Base-by-base conservation (phyloP, 495 filamentous ascomycete species). In the Podospora comata region DNA sequence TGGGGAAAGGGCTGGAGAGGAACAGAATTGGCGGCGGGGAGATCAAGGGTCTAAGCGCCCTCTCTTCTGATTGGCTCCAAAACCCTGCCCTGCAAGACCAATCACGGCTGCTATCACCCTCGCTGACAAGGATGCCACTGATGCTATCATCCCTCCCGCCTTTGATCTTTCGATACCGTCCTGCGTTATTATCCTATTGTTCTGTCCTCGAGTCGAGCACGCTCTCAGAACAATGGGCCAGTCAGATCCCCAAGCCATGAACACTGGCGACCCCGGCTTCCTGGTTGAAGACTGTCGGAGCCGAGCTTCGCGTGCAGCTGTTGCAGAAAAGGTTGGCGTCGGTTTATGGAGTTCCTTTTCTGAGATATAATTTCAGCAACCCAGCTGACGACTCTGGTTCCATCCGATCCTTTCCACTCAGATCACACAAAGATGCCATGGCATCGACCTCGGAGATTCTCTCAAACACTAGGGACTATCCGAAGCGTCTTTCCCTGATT, bases 91-190 rank as follows among this genome's bases (percentile, higher is more conserved):
- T 54, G 65, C 67, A 54, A 55, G 60, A 62, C 76, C 76, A 78
- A 78, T 78, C 71, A 76, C 65, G 65, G 63, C 66, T 60, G 69
- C 65, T 63, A 76, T 78, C 76, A 78, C 76, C 64, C 19, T 70
- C 58, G 54, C 53, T 39, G 66, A 72, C 75, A 68, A 63, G 74
- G 73, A 71, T 73, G 44, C 65, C 75, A 68, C 56, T 72, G 73
- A 71, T 73, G 44, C 65, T 69, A 66, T 75, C 73, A 68, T 66
- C 64, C 60, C 62, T 68, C 60, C 69, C 71, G 66, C 68, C 68
- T 66, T 65, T 65, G 65, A 70, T 71, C 70, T 70, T 60, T 74
- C 69, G 64, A 72, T 66, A 62, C 67, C 67, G 5, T 66, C 64
- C 60, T 71, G 68, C 69, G 65, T 66, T 73, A 66, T 72, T 72